Conservation (phyloP, 805 yeast genomes). For the Metschnikowia peoriensis region DNA sequence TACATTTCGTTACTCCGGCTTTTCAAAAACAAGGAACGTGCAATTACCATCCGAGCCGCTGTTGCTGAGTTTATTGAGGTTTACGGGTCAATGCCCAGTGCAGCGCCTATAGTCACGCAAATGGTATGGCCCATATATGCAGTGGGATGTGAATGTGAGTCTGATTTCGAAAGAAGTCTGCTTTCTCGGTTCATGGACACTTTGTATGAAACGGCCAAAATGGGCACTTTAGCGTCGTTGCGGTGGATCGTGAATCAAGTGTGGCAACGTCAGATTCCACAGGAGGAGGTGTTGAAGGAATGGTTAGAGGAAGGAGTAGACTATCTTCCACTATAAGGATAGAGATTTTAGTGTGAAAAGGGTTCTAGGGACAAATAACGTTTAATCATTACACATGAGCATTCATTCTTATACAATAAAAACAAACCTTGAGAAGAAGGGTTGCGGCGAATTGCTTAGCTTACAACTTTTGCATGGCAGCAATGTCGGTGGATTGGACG, state of each 20-base stretch:
- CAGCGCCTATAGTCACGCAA: constrained; percentile 51
- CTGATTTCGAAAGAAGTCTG: constrained; percentile 27
- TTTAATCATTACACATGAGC: constrained; percentile 11
- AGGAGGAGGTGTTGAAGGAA: constrained; percentile 43
- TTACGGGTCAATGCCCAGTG: constrained; percentile 45
- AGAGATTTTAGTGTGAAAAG: neutral
- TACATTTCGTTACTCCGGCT: constrained; percentile 26
- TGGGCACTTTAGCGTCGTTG: constrained; percentile 52
- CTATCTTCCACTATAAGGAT: constrained; percentile 38
- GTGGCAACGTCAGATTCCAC: constrained; percentile 44
- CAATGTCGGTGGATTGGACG: constrained; percentile 98
- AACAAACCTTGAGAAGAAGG: constrained; percentile 8
- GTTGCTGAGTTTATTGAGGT: constrained; percentile 48
- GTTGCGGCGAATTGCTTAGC: constrained; percentile 38
- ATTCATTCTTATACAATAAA: constrained; percentile 25
- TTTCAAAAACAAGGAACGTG: constrained; percentile 27
- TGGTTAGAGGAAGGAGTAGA: constrained; percentile 51
- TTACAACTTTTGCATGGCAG: constrained; percentile 98
- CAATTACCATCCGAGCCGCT: constrained; percentile 27
- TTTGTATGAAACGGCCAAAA: constrained; percentile 47
- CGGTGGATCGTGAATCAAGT: constrained; percentile 42
- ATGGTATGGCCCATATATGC: constrained; percentile 65
- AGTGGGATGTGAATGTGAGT: constrained; percentile 44
- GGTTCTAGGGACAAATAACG: neutral
- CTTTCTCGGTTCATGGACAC: constrained; percentile 37